Evolutionary conservation across 768 basidiomycete species (phyloP).

Genomic region (Suillus subaureus): DNA sequence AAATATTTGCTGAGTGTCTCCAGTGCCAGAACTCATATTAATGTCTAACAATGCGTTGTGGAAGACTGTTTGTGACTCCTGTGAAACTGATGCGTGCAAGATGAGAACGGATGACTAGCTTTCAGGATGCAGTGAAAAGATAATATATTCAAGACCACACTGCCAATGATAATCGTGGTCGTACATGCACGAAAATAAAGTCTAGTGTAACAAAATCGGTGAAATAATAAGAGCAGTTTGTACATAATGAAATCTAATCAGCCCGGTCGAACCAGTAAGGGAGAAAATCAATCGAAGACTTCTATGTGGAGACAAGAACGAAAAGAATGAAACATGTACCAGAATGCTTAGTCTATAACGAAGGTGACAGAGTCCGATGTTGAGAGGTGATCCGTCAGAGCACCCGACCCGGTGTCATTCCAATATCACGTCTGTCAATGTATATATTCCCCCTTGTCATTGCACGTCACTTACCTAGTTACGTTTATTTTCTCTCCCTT

Average conservation of each 20-base stretch:
- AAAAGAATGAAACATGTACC: neutral
- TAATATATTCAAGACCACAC: neutral
- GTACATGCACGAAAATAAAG: neutral
- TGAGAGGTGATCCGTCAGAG: no score
- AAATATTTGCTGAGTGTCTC: slow-evolving; percentile 34
- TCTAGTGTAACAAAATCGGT: neutral
- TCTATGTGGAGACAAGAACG: neutral
- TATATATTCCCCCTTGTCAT: no score
- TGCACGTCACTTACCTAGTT: no score
- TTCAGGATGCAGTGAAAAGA: slow-evolving; percentile 19
- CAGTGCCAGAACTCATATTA: slow-evolving; percentile 28
- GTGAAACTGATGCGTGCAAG: slow-evolving; percentile 38
- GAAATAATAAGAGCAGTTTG: neutral
- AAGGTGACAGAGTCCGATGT: neutral
- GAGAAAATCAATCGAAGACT: neutral
- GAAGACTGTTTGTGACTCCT: slow-evolving; percentile 30
- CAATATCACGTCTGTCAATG: no score
- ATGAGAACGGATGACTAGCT: slow-evolving; percentile 28
- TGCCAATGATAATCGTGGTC: neutral
- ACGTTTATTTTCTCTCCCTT: no score
- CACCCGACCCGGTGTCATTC: no score
- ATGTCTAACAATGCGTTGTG: slow-evolving; percentile 35
- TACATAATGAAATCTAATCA: neutral
- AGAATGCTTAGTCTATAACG: neutral
- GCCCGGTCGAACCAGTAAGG: neutral